A percentile compares a stretch with the other conserved stretches of the same genome.
Conservation (phyloP, 345 rosid genomes). For the Atalantia buxifolia region DNA sequence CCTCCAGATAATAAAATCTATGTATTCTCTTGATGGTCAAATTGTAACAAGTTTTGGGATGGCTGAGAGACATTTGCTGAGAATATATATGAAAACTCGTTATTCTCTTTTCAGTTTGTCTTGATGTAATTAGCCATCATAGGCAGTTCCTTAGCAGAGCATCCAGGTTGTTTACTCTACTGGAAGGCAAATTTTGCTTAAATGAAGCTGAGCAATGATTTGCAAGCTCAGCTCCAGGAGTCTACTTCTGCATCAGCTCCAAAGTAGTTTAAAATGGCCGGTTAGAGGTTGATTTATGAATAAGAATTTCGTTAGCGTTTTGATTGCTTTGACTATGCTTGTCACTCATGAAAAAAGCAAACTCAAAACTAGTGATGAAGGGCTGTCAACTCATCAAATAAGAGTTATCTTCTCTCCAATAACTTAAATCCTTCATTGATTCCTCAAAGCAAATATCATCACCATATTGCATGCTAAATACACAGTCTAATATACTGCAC, state of each 20-base stretch:
- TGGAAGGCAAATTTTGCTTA: background rate
- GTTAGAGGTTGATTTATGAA: background rate
- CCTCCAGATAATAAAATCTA: background rate
- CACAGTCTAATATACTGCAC: background rate
- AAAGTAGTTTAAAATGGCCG: background rate
- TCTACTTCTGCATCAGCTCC: background rate
- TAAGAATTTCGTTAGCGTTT: background rate
- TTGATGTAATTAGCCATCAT: background rate
- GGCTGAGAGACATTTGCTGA: background rate
- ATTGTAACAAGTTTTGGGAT: background rate
- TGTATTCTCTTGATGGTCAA: background rate
- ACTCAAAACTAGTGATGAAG: background rate
- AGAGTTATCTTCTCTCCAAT: background rate
- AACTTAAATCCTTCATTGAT: background rate
- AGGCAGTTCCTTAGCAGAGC: too few relatives aligned
- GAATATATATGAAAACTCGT: background rate
- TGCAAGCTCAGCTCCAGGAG: background rate
- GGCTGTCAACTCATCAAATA: background rate
- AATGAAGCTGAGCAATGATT: background rate
- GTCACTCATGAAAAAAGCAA: background rate
- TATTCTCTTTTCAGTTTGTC: background rate
- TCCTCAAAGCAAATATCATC: background rate
- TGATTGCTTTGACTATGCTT: background rate
- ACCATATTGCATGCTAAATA: too few relatives aligned
- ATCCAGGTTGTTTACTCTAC: background rate